Conservation (phyloP, 2,329 filamentous ascomycete genomes). For the Fonsecaea pedrosoi region DNA sequence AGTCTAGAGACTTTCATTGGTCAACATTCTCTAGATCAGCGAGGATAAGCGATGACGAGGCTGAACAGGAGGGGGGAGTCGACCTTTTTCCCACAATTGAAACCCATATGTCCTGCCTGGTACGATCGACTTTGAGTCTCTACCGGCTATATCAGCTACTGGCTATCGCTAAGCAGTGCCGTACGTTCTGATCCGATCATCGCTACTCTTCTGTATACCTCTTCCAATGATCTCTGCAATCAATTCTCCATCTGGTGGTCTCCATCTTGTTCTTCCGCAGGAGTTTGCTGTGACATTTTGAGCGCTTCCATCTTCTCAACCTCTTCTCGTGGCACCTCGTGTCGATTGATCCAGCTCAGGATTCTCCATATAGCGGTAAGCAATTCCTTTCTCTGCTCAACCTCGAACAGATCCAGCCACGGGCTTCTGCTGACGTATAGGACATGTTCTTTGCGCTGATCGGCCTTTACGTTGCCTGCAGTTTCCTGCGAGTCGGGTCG, state of each 20-base stretch:
- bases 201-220: not conserved
- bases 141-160: not conserved
- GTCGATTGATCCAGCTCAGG: conserved; percentile 60
- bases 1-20: not conserved
- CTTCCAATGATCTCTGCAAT: not conserved
- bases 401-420: conserved; percentile 66
- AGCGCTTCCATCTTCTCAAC: conserved; percentile 33
- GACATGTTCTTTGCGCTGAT: conserved; percentile 43
- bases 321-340: conserved; percentile 36
- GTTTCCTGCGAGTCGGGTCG: not conserved
- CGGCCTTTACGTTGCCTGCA: not conserved
- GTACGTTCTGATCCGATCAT: not conserved
- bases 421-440: conserved; percentile 61
- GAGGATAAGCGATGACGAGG: not conserved
- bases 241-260: conserved; percentile 28
- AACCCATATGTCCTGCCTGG: not conserved
- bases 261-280: conserved; percentile 10
- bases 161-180: not conserved
- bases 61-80: not conserved
- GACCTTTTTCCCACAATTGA: not conserved
- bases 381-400: conserved; percentile 61
- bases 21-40: not conserved
- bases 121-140: not conserved
- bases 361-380: conserved; percentile 65
- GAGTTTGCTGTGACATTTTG: conserved; percentile 2